Conservation (phyloP, 2,329 filamentous ascomycete genomes). For the Paecilomyces dactylethromorphus region DNA sequence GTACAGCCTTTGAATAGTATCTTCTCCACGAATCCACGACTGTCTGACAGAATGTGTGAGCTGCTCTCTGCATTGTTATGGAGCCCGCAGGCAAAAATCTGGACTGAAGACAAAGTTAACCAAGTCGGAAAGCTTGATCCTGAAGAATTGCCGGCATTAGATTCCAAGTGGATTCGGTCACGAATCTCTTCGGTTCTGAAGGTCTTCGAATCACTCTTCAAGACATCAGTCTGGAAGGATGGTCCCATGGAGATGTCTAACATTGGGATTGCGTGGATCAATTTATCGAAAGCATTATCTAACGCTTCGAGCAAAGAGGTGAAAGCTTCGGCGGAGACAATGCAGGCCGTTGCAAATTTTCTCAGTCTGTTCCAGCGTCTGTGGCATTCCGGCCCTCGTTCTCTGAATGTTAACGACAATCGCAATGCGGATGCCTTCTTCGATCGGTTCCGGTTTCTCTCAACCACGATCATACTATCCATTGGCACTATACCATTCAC, state of each 20-base stretch:
- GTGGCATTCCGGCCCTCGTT: constrained; percentile 54
- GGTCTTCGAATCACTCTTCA: constrained; percentile 50
- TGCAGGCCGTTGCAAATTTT: constrained; percentile 67
- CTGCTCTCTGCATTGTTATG: constrained; percentile 66
- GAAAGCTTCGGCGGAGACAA: constrained; percentile 77
- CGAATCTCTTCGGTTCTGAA: constrained; percentile 62
- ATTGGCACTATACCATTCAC: constrained; percentile 46
- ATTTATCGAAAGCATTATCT: constrained; percentile 56
- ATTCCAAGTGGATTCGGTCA: constrained; percentile 79
- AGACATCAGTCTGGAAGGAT: constrained; percentile 42
- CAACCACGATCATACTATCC: constrained; percentile 43
- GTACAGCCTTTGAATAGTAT: constrained; percentile 56
- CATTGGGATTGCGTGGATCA: constrained; percentile 55
- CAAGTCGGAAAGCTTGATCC: constrained; percentile 53
- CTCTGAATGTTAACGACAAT: constrained; percentile 23
- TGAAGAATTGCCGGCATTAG: constrained; percentile 75
- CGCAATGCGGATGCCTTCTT: constrained; percentile 34
- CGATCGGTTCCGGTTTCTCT: constrained; percentile 45
- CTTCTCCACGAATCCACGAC: constrained; percentile 43
- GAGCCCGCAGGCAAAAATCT: constrained; percentile 49
- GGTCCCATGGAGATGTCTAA: constrained; percentile 32
- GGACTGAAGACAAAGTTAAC: constrained; percentile 67
- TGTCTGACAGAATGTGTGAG: constrained; percentile 55
- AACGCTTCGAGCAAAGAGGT: constrained; percentile 73
- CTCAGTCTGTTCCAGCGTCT: constrained; percentile 63